Percentiles rank a stretch among this genome's conserved stretches.
Evolutionary conservation across 371 early-diverging fungal species (phyloP).

Genomic region (Apophysomyces trapeziformis): DNA sequence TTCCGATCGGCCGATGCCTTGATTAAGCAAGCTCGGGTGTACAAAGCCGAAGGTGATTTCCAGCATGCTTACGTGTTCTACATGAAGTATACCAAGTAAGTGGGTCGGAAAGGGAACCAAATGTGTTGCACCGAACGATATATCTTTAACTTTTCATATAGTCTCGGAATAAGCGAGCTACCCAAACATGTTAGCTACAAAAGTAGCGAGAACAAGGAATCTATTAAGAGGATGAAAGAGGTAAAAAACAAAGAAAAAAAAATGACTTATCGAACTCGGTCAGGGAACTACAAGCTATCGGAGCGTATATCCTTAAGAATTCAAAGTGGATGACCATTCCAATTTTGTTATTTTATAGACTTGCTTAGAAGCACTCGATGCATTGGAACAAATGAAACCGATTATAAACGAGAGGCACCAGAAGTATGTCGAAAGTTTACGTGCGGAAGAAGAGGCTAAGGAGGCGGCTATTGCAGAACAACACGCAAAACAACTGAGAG

Average conservation of each 20-base stretch:
- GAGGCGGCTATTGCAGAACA: constrained; percentile 15
- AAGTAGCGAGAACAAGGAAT: constrained; percentile 40
- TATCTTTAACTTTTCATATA: constrained; percentile 16
- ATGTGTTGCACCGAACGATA: not conserved
- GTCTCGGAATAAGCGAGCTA: constrained; percentile 60
- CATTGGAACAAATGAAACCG: constrained; percentile 53
- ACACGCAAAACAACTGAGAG: constrained; percentile 14
- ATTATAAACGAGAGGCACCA: constrained; percentile 30
- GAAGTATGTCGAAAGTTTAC: constrained; percentile 18
- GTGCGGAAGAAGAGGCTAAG: constrained; percentile 6
- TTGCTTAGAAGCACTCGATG: constrained; percentile 52
- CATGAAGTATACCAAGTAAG: constrained; percentile 61
- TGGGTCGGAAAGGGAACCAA: not conserved
- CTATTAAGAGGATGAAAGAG: constrained; percentile 33
- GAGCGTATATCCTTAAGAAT: not conserved
- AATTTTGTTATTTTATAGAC: constrained; percentile 29
- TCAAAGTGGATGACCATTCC: too few relatives aligned
- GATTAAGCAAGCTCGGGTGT: constrained; percentile 59
- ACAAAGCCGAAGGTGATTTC: constrained; percentile 54
- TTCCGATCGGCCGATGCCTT: constrained; percentile 59
- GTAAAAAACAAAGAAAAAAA: constrained; percentile 24
- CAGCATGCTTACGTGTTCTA: constrained; percentile 59
- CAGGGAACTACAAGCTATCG: not conserved
- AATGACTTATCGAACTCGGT: too few relatives aligned
- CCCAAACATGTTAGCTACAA: constrained; percentile 57